Percentiles rank a stretch among this genome's conserved stretches.
Conservation (phyloP, 2,329 filamentous ascomycete species). For the Aspergillus viridinutans region DNA sequence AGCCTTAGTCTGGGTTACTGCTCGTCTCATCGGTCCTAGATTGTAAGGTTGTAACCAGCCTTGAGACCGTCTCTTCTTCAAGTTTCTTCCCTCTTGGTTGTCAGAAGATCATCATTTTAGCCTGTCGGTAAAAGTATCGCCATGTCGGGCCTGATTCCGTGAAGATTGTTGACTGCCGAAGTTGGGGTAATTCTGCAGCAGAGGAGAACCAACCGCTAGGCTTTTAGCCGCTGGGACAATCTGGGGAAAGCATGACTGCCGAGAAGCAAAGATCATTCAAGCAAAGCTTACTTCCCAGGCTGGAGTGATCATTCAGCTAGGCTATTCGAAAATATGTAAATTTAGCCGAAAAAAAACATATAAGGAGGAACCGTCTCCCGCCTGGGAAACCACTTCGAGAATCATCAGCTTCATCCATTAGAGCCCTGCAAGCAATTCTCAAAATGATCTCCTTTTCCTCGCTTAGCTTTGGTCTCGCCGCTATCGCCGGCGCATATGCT, state of each 20-base stretch:
- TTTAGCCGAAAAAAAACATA: neutral
- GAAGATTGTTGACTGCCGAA: neutral
- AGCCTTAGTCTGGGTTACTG: neutral
- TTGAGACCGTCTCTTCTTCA: neutral
- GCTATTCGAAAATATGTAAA: neutral
- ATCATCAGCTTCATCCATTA: neutral
- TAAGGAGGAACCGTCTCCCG: neutral
- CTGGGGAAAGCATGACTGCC: neutral
- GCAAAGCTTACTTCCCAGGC: neutral
- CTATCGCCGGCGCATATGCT: slow-evolving; percentile 6
- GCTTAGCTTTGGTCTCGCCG: neutral
- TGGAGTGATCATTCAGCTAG: neutral
- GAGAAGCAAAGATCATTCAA: neutral
- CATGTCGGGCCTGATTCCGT: neutral
- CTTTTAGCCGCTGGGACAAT: neutral
- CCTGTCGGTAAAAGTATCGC: neutral
- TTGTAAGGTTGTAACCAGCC: neutral
- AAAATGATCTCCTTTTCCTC: neutral
- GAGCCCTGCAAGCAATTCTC: neutral
- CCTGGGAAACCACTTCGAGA: neutral
- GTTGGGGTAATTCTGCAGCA: neutral
- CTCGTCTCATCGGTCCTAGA: neutral
- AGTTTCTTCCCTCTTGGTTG: neutral
- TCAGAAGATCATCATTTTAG: neutral
- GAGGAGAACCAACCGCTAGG: neutral